Conservation (phyloP, 768 basidiomycete genomes). For the Tephrocybe sp. region DNA sequence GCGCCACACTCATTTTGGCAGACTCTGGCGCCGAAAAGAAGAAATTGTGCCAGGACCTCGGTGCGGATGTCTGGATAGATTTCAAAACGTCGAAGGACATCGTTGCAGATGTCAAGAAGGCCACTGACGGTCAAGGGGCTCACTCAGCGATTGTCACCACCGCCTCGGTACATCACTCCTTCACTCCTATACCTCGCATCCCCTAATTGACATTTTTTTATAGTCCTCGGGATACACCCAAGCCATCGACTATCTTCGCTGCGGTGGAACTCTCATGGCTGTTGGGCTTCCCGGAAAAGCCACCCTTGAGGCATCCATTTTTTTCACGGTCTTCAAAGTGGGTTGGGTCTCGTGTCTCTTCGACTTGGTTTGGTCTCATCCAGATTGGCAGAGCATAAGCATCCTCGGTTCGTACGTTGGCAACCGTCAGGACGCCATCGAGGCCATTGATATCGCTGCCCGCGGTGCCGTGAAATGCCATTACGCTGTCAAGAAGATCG, state of each 20-base stretch:
- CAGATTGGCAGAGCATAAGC: constrained; percentile 50
- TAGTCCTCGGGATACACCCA: constrained; percentile 43
- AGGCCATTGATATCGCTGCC: constrained; percentile 76
- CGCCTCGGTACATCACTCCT: constrained; percentile 35
- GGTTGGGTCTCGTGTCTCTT: background rate
- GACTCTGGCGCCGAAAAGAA: constrained; percentile 77
- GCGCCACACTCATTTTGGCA: constrained; percentile 15
- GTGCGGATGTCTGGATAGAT: constrained; percentile 75
- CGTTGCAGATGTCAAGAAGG: constrained; percentile 58
- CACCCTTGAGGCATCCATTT: constrained; percentile 58
- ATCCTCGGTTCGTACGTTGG: constrained; percentile 58
- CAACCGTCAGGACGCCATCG: constrained; percentile 80
- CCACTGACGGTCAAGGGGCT: constrained; percentile 67
- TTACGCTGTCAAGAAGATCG: constrained; percentile 44
- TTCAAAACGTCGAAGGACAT: constrained; percentile 67
- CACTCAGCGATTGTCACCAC: constrained; percentile 68
- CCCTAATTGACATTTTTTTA: background rate
- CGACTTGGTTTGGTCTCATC: too few species aligned
- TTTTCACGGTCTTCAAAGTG: constrained; percentile 68
- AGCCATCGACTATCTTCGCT: constrained; percentile 73
- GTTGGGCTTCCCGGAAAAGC: constrained; percentile 74
- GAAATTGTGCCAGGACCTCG: constrained; percentile 15
- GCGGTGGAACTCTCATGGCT: constrained; percentile 70
- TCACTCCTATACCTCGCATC: background rate
- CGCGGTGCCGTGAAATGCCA: constrained; percentile 65